Evolutionary conservation across 2,329 filamentous ascomycete species (phyloP), one percentile per base, ranked within the genome.

Genomic region (Microdochium trichocladiopsis): DNA sequence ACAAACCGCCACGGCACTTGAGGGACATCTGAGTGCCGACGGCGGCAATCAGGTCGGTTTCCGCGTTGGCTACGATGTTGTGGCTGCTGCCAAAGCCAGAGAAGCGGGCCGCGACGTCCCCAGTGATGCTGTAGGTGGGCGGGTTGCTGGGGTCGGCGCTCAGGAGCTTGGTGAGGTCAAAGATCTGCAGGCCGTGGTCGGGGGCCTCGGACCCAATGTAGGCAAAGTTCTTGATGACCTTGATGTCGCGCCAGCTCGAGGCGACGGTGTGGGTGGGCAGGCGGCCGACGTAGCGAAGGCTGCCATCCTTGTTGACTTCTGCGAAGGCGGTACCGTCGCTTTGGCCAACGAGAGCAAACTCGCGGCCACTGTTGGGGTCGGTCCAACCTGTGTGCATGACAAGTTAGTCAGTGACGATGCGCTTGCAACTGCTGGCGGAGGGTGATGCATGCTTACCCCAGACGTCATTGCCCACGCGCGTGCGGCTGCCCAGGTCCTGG

Each of bases 121-220:
- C 60, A 45, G 61, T 58, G 11, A 61, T 63, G 57, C 59, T 60
- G 48, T 70, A 73, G n/a, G 56, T 58, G 51, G 60, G 61, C 28
- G 65, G 71, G 16, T 63, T 66, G 4, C 70, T 60, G 0, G 74
- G 69, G 58, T 76, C 65, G 47, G 80, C 58, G 23, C 63, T 63
- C 28, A 75, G 62, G 2, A 82, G 70, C 69, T 76, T 83, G 58
- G 69, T 78, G 72, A 84, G 72, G 61, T 86, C 81, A 57, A 86
- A 86, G 61, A 85, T 77, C 62, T 86, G 82, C 23, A 86, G 72
- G 49, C 78, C 77, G 60, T 85, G 82, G 51, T 68, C 63, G 6
- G 58, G 55, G 1, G 78, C 73, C 57, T 73, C 71, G 43, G 67
- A 66, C 8, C 71, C 71, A 28, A 73, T 70, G 53, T 72, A 65